Conservation (phyloP, 768 basidiomycete genomes). For the Hericium rajendrae region DNA sequence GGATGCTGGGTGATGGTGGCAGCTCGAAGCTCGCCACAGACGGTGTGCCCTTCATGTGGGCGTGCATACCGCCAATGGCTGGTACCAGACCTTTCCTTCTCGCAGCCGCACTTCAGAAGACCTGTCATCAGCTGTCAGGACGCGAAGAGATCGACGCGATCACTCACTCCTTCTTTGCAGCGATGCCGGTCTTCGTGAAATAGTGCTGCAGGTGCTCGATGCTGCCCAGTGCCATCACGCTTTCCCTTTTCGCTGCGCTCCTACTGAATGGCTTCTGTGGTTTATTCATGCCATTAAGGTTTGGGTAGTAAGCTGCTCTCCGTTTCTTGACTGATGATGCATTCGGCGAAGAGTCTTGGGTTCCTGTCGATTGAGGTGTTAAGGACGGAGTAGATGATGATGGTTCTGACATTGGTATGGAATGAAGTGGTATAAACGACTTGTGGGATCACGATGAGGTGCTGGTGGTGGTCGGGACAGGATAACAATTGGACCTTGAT, state of each 20-base stretch:
- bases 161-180: slow-evolving; percentile 61
- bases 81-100: slow-evolving; percentile 55
- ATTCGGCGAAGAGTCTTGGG: slow-evolving; percentile 26
- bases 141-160: background rate
- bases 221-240: slow-evolving; percentile 90
- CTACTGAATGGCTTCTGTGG: slow-evolving; percentile 78
- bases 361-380: slow-evolving; percentile 53
- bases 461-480: too few species aligned
- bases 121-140: slow-evolving; percentile 2
- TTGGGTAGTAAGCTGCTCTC: slow-evolving; percentile 71
- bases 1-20: slow-evolving; percentile 59
- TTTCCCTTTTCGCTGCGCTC: slow-evolving; percentile 87
- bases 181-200: slow-evolving; percentile 82
- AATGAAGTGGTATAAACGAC: background rate
- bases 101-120: slow-evolving; percentile 37
- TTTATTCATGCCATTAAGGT: slow-evolving; percentile 60
- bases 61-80: slow-evolving; percentile 52
- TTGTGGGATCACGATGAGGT: background rate
- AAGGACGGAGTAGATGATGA: slow-evolving; percentile 43
- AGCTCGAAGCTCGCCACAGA: slow-evolving; percentile 45
- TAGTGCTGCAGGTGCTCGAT: slow-evolving; percentile 95
- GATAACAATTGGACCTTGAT: background rate
- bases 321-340: slow-evolving; percentile 39
- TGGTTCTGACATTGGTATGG: slow-evolving; percentile 15
- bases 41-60: slow-evolving; percentile 22